A percentile compares a stretch with the other conserved stretches of the same genome.
Conservation (phyloP, 2,329 filamentous ascomycete genomes). For the Cladosporium sphaerospermum region DNA sequence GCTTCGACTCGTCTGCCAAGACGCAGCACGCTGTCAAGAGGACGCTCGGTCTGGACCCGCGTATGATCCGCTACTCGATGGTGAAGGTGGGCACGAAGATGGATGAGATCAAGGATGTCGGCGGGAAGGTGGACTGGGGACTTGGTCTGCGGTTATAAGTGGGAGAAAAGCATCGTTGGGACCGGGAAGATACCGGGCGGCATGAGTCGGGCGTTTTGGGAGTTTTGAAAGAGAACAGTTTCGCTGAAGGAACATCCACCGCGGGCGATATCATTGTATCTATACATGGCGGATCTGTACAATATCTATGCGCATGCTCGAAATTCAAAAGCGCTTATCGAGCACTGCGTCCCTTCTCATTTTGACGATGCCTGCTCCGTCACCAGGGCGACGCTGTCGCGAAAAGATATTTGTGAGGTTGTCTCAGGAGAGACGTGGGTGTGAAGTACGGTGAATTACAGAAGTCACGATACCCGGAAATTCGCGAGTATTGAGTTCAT, state of each 20-base stretch:
- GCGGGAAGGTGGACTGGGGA: conserved; percentile 49
- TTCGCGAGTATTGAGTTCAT: too few relatives aligned
- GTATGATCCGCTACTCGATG: conserved; percentile 79
- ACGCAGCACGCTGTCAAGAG: conserved; percentile 70
- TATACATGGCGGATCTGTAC: background rate
- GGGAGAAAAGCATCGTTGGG: too few relatives aligned
- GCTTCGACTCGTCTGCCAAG: conserved; percentile 72
- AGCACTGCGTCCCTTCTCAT: too few relatives aligned
- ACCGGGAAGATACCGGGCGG: background rate
- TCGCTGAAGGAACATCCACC: background rate
- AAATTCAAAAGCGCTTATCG: too few relatives aligned
- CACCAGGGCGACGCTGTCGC: too few relatives aligned
- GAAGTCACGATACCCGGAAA: too few relatives aligned
- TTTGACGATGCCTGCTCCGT: too few relatives aligned
- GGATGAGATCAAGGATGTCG: conserved; percentile 54
- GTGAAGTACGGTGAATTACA: too few relatives aligned
- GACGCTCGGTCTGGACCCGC: conserved; percentile 76
- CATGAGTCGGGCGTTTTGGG: background rate
- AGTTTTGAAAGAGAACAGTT: background rate
- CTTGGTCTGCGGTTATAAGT: background rate
- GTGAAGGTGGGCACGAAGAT: conserved; percentile 74
- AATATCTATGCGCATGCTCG: background rate
- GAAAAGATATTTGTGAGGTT: too few relatives aligned
- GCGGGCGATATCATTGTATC: background rate
- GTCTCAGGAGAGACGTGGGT: too few relatives aligned